A percentile compares a stretch with the other conserved stretches of the same genome.
These are phyloP conservation scores for Cystobasidium slooffiae DNA, from an alignment of 1,284 basidiomycete genomes.

Conservation along the genomic window DNA sequence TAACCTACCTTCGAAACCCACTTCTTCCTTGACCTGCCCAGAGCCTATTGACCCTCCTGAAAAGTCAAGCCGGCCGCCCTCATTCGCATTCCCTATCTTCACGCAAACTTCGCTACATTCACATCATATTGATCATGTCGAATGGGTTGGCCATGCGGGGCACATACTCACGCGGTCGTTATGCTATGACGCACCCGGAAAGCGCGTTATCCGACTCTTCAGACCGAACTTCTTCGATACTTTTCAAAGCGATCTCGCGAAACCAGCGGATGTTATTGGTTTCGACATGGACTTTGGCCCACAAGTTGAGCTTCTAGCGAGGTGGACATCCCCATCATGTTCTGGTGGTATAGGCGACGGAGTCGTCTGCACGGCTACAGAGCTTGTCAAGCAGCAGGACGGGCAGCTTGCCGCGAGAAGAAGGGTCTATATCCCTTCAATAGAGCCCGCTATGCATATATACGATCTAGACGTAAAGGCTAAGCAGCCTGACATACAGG, in stretches of 20 bases:
- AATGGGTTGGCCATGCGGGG: slow-evolving; percentile 25
- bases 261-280: slow-evolving; percentile 20
- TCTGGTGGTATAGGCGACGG: slow-evolving; percentile 34
- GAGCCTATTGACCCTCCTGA: slow-evolving; percentile 13
- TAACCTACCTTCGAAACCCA: slow-evolving; percentile 18
- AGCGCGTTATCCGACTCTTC: slow-evolving; percentile 27
- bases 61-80: slow-evolving; percentile 11
- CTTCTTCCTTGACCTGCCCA: slow-evolving; percentile 11
- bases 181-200: slow-evolving; percentile 36
- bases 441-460: slow-evolving; percentile 33
- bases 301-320: slow-evolving; percentile 21
- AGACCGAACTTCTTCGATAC: slow-evolving; percentile 39
- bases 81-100: slow-evolving; percentile 34
- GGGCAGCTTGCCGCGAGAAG: slow-evolving; percentile 4
- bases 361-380: slow-evolving; percentile 13
- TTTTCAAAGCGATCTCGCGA: background rate
- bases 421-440: slow-evolving; percentile 23
- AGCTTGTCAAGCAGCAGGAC: slow-evolving; percentile 7
- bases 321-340: slow-evolving; percentile 32
- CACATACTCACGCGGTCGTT: slow-evolving; percentile 30
- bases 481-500: slow-evolving; percentile 19
- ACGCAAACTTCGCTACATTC: slow-evolving; percentile 36
- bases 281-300: slow-evolving; percentile 9
- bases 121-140: slow-evolving; percentile 42
- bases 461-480: slow-evolving; percentile 17